Base-by-base conservation (phyloP, 345 rosid genomes). In the Excoecaria agallocha region DNA sequence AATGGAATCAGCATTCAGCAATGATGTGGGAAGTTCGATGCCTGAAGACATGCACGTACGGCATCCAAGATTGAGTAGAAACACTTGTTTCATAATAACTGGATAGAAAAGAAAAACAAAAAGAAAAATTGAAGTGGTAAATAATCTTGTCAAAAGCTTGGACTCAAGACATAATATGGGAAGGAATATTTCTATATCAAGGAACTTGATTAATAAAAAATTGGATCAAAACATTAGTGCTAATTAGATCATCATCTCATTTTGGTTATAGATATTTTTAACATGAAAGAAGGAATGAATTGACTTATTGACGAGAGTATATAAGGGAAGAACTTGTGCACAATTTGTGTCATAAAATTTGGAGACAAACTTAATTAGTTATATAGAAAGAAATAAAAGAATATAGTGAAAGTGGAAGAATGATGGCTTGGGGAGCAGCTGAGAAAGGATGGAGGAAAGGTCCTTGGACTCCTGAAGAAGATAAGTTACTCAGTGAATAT, bases 381-480 rank as follows among this genome's bases (percentile, higher is more conserved):
- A 30, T 30, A 30, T 30, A 30, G 30, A 39, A 2, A 66, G 10
- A 50, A 5, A 51, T 10, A 0, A n/a, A 55, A 56, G 2, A 15
- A 38, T 22, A 17, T 10, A 74, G 66, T 68, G 76, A 70, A 49
- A 72, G 52, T 55, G 13, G 66, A 56, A 67, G 35, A 61, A 70
- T 82, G 85, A 79, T 75, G 86, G 81, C 81, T 70, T 86, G 91
- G 92, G 87, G 77, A 74, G 69, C 41, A 73, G 75, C 69, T 56
- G 83, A 79, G 19, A 82, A 86, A 84, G 90, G 82, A 17, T 88
- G 88, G 88, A 86, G 92, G 83, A 89, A 91, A 52, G 97, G 97
- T 41, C 97, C 94, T 61, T 92, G 98, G 98, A 88, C 96, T 76
- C 84, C 90, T 48, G 87, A 88, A 80, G 98, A 90, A 73, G 97